Base-by-base conservation (phyloP, 495 filamentous ascomycete species). In the Lepraria neglecta region DNA sequence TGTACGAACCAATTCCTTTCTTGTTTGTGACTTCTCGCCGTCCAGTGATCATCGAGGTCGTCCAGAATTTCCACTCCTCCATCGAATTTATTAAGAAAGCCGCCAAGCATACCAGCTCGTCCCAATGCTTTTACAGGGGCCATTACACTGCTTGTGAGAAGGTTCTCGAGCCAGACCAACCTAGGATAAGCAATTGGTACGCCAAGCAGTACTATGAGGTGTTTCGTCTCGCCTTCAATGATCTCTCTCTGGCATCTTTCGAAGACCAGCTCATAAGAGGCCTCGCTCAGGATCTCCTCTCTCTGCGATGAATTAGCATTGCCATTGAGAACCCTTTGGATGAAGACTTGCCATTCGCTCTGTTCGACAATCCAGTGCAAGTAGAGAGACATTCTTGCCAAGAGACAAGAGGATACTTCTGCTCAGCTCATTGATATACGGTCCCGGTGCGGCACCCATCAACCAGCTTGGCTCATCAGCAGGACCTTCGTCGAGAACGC, bases 31-130 rank as follows among this genome's bases (percentile, higher is more conserved):
- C 91, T 87, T 67, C 89, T 95, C 24, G 94, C 92, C 3, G 94
- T 95, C 94, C 94, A 98, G 69, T 97, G 92, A 71, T 98, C 94
- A 65, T 91, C 88, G 11, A 95, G 77, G 69, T 95, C 90, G 73
- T 97, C 94, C 31, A 95, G 79, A 17, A 98, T 89, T 73, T 97
- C 95, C 6, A 96, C 88, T 47, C 90, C 91, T 57, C 90, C 92
- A 68, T 96, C 92, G 68, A 95, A 90, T 59, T 84, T 88, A 72
- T 96, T 97, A 19, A 96, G 76, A 52, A 97, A 80, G 7, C 84
- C 81, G 33, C 90, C 89, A 47, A 97, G 79, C 69, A 95, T 73
- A 7, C 92, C 91, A 51, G 85, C 78, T 61, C 91, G 89, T 35
- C 90, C 89, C 6, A 97, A 76, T 5, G 89, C 89, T 70, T 97